Base-by-base conservation (phyloP, 106 monocot species). In the Dendrobium huoshanense region DNA sequence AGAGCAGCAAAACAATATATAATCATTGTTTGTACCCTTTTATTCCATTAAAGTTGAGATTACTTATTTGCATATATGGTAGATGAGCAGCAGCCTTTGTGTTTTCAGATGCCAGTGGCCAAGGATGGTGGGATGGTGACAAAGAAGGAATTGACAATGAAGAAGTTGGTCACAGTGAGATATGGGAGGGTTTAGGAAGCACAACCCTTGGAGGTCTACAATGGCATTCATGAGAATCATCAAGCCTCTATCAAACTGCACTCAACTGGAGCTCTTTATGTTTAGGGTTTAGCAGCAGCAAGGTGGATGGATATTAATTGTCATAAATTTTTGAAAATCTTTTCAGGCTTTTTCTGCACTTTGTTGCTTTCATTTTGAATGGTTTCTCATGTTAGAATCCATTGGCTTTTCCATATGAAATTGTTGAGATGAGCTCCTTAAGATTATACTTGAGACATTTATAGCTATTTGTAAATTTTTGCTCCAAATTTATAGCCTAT, bases 121-220 rank as follows among this genome's bases (percentile, higher is more conserved):
- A 78, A 77, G 98, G 98, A 55, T 85, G 54, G 85, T 98, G 98
- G 98, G 95, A 89, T 31, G 78, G 85, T n/a, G 87, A 87, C 55
- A 87, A 83, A 59, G 98, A 95, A 80, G 98, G 98, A 22, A 82
- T 98, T 41, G 95, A 95, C 78, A 82, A 75, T 54, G 98, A 95
- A 67, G 95, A 95, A 75, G 92, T 98, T 2, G 98, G 98, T 7
- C 84, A 80, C 85, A 91, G 77, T 75, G 95, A 98, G 41, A 91
- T 80, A 55, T 94, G 94, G 94, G 98, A 98, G 82, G 98, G 92
- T 76, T 84, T 95, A 88, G 94, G 98, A n/a, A 89, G 91, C 31
- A 89, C 89, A 47, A 88, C 92, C 0, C 70, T 99, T 75, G 95
- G 98, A 75, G 94, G 92, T 78, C 77, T 99, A 51, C 86, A 90